A percentile compares a stretch with the other conserved stretches of the same genome.
These are phyloP conservation scores for Austroboletus rostrupii DNA, from an alignment of 1,284 basidiomycete species.

Conservation along the genomic window DNA sequence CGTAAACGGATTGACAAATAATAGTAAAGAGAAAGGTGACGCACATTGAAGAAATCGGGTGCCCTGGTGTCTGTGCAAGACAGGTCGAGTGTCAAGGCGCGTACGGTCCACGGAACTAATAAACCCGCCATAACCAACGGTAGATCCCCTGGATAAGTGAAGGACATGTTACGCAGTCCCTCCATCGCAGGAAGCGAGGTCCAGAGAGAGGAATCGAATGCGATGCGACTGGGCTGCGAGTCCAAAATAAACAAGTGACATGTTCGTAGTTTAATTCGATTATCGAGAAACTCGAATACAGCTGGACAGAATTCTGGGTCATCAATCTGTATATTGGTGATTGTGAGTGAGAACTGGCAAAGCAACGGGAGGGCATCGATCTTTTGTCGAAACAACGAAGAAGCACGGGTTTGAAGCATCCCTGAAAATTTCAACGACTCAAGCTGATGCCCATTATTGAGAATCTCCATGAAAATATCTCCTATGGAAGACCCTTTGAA, in stretches of 20 bases:
- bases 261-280: slow-evolving; percentile 45
- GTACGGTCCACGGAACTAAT: slow-evolving; percentile 59
- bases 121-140: slow-evolving; percentile 60
- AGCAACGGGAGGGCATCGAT: slow-evolving; percentile 50
- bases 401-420: slow-evolving; percentile 45
- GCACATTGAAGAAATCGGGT: no score
- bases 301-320: slow-evolving; percentile 65
- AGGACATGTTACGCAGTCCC: slow-evolving; percentile 48
- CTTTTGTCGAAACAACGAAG: slow-evolving; percentile 47
- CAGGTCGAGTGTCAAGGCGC: slow-evolving; percentile 48
- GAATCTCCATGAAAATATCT: slow-evolving; percentile 53
- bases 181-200: slow-evolving; percentile 61
- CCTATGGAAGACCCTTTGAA: slow-evolving; percentile 54
- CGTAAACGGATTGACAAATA: no score
- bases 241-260: slow-evolving; percentile 50
- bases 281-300: slow-evolving; percentile 60
- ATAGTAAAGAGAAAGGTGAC: no score
- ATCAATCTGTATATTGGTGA: slow-evolving; percentile 47
- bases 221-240: slow-evolving; percentile 48
- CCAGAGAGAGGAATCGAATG: slow-evolving; percentile 66
- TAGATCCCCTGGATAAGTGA: slow-evolving; percentile 61
- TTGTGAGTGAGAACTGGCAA: slow-evolving; percentile 55
- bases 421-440: slow-evolving; percentile 56
- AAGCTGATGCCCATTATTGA: slow-evolving; percentile 58
- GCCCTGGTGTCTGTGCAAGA: slow-evolving; percentile 17